phyloP scores from a whole-genome alignment of 495 filamentous ascomycete genomes.

The Glutinoglossum americanum region DNA sequence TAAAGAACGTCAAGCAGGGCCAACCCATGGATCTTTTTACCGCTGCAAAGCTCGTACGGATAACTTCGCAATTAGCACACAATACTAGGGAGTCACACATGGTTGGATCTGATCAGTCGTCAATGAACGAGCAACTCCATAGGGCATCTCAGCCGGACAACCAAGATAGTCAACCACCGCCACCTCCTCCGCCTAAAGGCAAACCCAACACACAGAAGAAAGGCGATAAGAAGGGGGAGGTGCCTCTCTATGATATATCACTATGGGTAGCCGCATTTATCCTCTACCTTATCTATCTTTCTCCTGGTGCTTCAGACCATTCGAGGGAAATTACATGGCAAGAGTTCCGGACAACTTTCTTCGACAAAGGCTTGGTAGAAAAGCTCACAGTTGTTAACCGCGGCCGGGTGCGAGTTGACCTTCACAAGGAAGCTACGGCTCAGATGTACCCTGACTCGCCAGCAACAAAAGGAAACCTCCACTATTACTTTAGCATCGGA shows the following conservation, averaged over 20 bases:
- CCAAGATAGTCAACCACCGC: neutral
- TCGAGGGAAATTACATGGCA: constrained; percentile 87
- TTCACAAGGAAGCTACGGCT: constrained; percentile 60
- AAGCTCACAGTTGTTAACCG: constrained; percentile 64
- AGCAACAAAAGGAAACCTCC: constrained; percentile 43
- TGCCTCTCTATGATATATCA: constrained; percentile 28
- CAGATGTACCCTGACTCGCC: constrained; percentile 65
- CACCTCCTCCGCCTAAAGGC: neutral
- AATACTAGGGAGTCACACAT: constrained; percentile 14
- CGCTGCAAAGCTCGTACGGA: constrained; percentile 26
- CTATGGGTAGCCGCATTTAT: constrained; percentile 30
- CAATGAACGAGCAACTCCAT: neutral
- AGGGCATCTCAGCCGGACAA: neutral
- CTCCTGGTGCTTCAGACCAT: constrained; percentile 39
- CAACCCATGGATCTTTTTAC: constrained; percentile 24
- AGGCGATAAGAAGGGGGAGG: constrained; percentile 10
- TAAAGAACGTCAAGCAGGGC: constrained; percentile 20
- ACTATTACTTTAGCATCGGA: constrained; percentile 89
- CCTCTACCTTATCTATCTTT: constrained; percentile 25
- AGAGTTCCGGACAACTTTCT: constrained; percentile 75
- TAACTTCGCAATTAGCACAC: constrained; percentile 23
- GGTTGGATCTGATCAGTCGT: neutral
- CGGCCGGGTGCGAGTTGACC: constrained; percentile 55
- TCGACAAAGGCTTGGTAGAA: constrained; percentile 89
- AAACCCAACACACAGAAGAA: constrained; percentile 1